Percentiles rank a stretch among this genome's conserved stretches.
phyloP scores from a whole-genome alignment of 2,329 filamentous ascomycete species.

The Aspergillus viridinutans region DNA sequence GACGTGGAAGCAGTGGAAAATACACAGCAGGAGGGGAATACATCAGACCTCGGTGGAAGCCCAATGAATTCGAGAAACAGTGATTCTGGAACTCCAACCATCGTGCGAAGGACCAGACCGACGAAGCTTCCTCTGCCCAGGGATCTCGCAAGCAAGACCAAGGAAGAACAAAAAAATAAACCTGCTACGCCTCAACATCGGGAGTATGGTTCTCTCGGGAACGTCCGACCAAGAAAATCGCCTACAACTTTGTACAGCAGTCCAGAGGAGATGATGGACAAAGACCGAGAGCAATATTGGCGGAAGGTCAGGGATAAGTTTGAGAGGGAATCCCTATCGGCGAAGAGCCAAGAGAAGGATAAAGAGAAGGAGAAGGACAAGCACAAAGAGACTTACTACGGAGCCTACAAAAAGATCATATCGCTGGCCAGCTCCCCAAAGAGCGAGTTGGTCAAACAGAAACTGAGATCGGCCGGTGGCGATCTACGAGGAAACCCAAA shows the following conservation, averaged over 20 bases:
- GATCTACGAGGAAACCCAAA: conserved; percentile 23
- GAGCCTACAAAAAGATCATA: conserved; percentile 19
- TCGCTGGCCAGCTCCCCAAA: conserved; percentile 19
- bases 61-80: conserved; percentile 5
- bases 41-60: not conserved
- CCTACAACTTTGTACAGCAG: conserved; percentile 3
- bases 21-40: not conserved
- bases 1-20: conserved; percentile 2
- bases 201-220: not conserved
- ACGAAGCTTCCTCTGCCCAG: conserved; percentile 30
- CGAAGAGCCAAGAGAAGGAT: conserved; percentile 7
- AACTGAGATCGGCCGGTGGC: conserved; percentile 11
- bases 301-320: conserved; percentile 23
- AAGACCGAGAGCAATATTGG: conserved; percentile 27
- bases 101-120: conserved; percentile 15
- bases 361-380: conserved; percentile 19
- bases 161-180: conserved; percentile 12
- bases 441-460: conserved; percentile 16
- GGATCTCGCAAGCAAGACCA: conserved; percentile 13
- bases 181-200: conserved; percentile 9
- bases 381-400: conserved; percentile 5
- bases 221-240: conserved; percentile 5
- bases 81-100: conserved; percentile 6
- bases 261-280: conserved; percentile 11
- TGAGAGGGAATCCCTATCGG: conserved; percentile 20